A percentile compares a stretch with the other conserved stretches of the same genome.
phyloP scores from a whole-genome alignment of 176 grass and related monocot genomes.

The Echinochloa phyllopogon region DNA sequence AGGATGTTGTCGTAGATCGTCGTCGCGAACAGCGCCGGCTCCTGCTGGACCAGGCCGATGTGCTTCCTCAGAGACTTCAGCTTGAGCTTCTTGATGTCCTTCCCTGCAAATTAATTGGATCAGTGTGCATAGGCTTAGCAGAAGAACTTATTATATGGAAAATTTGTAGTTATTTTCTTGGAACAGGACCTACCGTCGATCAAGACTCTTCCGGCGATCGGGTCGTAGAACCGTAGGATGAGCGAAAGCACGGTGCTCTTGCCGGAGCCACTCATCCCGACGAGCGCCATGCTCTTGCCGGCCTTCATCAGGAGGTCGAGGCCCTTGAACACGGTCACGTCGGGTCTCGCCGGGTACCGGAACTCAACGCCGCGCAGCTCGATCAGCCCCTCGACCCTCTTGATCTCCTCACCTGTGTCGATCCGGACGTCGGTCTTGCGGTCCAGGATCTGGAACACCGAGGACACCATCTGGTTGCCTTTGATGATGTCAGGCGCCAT shows the following conservation, averaged over 20 bases:
- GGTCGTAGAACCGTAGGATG: conserved; percentile 91
- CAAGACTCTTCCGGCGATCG: conserved; percentile 72
- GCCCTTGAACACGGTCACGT: conserved; percentile 74
- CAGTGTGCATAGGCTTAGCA: neutral
- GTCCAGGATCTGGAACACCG: conserved; percentile 89
- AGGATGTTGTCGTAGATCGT: conserved; percentile 93
- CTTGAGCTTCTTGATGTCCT: conserved; percentile 85
- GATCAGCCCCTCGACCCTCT: conserved; percentile 71
- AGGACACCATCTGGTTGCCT: conserved; percentile 94
- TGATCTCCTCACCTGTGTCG: conserved; percentile 74
- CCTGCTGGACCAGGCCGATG: conserved; percentile 93
- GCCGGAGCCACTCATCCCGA: conserved; percentile 94
- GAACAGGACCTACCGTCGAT: conserved; percentile 62
- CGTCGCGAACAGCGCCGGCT: conserved; percentile 91
- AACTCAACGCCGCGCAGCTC: conserved; percentile 80
- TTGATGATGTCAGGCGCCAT: conserved; percentile 94
- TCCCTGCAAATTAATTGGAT: conserved; percentile 54
- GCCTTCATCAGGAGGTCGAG: conserved; percentile 86
- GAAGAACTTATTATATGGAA: neutral
- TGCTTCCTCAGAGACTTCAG: conserved; percentile 80
- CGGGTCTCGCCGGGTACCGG: conserved; percentile 80
- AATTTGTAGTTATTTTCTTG: neutral
- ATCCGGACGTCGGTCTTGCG: conserved; percentile 75
- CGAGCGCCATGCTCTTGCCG: conserved; percentile 95
- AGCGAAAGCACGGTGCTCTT: conserved; percentile 89